Evolutionary conservation across 495 filamentous ascomycete species (phyloP), one percentile per base, ranked within the genome.

Genomic region (Aspergillus panamensis): DNA sequence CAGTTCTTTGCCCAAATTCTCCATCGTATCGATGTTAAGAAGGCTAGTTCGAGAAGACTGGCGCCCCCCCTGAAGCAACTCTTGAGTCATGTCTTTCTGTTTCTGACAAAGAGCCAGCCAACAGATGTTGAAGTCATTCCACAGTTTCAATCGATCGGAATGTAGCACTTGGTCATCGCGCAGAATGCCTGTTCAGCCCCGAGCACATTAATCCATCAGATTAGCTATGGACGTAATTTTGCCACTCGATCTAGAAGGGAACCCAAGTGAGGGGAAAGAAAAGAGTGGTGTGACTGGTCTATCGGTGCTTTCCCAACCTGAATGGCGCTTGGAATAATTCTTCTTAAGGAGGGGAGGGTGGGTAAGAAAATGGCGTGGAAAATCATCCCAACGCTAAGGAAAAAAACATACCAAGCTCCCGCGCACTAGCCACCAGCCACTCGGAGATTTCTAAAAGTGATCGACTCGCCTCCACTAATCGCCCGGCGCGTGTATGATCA

Each of bases 61-160:
- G 55, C 83, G 80, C 32, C 83, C 82, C 1, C 82, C 77, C 48
- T 83, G 77, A 51, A 89, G 67, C 57, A 84, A 62, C 49, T 83
- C 78, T 43, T 78, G 68, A 8, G 79, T 80, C 77, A 93, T 74
- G 52, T 96, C 90, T 66, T 89, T 91, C 67, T 98, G 92, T 61
- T 83, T 87, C 66, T 96, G 91, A 48, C 93, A 86, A 17, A 94
- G 74, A 5, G 88, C 84, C 33, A 97, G 83, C 94, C 94, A 98
- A 62, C 91, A 94, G 51, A 87, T 82, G 69, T 98, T 97, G 77
- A 97, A 96, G 62, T 97, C 88, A 63, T 87, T 86, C 94, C 94
- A 98, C 31, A 97, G 77, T 67, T 85, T 82, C 60, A 95, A 79
- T 48, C 90, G 83, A 55, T 91, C 84, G 32, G 75, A 69, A 62